These are phyloP conservation scores for Nicotiana paniculata DNA, from an alignment of 257 asterid genomes.

Conservation along the genomic window DNA sequence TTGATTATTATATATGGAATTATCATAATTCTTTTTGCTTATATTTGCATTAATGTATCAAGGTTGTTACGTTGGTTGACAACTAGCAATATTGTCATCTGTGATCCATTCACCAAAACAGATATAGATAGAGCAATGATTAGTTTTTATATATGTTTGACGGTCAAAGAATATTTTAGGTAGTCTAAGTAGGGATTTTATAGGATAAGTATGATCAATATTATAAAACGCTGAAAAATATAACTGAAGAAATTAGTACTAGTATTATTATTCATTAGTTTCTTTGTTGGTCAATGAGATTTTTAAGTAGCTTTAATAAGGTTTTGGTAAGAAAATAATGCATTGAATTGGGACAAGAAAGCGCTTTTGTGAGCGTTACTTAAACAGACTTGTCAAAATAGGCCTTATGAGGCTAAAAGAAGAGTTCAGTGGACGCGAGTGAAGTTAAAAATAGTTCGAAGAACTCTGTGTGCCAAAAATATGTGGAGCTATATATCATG, in stretches of 20 bases:
- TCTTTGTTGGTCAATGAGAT: not conserved
- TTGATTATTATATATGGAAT: not conserved
- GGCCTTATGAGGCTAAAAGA: no score
- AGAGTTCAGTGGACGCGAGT: not conserved
- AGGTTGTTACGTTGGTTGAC: constrained; percentile 2
- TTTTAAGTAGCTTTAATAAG: not conserved
- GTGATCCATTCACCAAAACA: not conserved
- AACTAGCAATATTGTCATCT: not conserved
- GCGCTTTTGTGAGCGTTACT: no score
- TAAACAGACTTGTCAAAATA: no score
- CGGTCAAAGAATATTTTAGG: not conserved
- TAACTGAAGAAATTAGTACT: not conserved
- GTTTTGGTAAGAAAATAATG: not conserved
- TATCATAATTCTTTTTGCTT: not conserved
- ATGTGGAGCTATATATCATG: no score
- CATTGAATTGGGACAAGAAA: not conserved
- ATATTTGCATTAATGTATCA: not conserved
- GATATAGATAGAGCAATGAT: not conserved
- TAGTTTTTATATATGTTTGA: not conserved
- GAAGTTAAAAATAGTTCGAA: not conserved
- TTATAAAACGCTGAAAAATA: not conserved
- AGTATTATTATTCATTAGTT: not conserved
- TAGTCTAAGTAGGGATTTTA: not conserved
- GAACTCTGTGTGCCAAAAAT: no score
- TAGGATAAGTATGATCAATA: not conserved